Base-by-base conservation (phyloP, 805 yeast species). In the Teunomyces aglyptinius region DNA sequence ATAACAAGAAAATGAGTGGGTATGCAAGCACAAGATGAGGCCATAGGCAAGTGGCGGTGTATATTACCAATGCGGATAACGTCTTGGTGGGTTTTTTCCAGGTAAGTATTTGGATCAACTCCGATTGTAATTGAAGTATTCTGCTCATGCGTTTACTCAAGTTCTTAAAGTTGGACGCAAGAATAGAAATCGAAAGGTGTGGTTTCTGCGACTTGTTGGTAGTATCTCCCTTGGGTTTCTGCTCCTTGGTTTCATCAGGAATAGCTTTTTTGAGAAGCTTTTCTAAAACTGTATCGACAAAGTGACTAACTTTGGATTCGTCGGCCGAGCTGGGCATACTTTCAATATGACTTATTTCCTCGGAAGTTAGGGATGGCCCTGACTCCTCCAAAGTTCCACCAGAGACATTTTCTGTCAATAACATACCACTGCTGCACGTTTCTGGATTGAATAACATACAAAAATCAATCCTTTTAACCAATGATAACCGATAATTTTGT, bases 61-160 rank as follows among this genome's bases (percentile, higher is more conserved):
- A 83, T 1, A 81, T 50, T 4, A 84, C 67, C 45, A 89, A 64
- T 18, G 71, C 60, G 0, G 85, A 70, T 4, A 90, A 52, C 0
- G 97, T 90, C 50, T 81, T 76, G 0, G 86, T 71, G 0, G 95
- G 91, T 22, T 75, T 71, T 49, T 82, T 79, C 97, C 97, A 91
- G 4, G 87, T 78, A 19, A 88, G 48, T 0, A 86, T 59, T 42
- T 81, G 78, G 5, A 83, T 70, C 1, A 84, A 35, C 2, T 82
- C 80, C 53, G 83, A 84, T 55, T 86, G 92, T 1, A 82, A 47
- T 35, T 69, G 75, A 54, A 86, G 84, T 7, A 86, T 56, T 0
- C 70, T 66, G 24, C 83, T 80, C 72, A 83, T 71, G 45, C 80
- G 76, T 8, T 73, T 56, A 43, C 85, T 81, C 53, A 86, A 61